Evolutionary conservation across 2,329 filamentous ascomycete genomes (phyloP).

Genomic region (Sporothrix euskadiensis): DNA sequence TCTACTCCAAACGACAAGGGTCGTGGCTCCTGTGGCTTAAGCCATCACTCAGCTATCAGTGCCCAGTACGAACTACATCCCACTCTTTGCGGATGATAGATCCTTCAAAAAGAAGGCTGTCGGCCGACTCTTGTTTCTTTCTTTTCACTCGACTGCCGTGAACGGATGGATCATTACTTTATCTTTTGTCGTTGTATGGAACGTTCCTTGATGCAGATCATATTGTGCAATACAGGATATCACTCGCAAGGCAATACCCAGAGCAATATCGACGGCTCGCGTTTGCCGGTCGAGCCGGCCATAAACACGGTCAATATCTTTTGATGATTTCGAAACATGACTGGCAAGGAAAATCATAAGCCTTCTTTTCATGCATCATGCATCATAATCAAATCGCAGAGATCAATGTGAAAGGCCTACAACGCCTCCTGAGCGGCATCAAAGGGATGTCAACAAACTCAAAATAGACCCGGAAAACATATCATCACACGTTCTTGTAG

Average conservation of each 20-base stretch:
- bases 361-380: background rate
- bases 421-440: too few species aligned
- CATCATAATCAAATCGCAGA: too few species aligned
- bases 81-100: too few species aligned
- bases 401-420: too few species aligned
- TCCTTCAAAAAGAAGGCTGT: too few species aligned
- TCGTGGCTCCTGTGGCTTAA: background rate
- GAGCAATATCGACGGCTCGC: background rate
- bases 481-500: too few species aligned
- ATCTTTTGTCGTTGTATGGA: background rate
- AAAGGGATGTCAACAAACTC: too few species aligned
- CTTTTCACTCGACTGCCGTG: too few species aligned
- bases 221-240: background rate
- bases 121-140: too few species aligned
- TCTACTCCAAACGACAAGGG: background rate
- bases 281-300: slow-evolving; percentile 6
- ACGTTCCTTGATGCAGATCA: background rate
- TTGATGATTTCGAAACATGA: too few species aligned
- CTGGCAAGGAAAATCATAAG: background rate
- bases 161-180: background rate
- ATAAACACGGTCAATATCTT: background rate
- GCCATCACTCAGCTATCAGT: background rate
- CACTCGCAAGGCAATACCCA: background rate
- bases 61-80: too few species aligned
- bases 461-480: too few species aligned